phyloP scores from a whole-genome alignment of 306 rosid species.

The Rubus idaeus region DNA sequence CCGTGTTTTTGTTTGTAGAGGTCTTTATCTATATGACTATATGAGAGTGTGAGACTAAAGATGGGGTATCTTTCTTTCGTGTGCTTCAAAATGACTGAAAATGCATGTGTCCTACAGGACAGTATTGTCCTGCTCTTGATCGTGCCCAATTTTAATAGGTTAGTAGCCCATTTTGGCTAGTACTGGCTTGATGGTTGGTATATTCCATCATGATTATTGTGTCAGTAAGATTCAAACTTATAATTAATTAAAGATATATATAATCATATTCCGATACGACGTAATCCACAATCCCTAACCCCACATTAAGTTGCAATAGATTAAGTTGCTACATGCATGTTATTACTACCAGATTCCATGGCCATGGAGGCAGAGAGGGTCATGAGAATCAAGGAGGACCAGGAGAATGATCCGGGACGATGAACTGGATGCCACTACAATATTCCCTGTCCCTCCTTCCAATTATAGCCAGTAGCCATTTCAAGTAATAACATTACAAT shows the following conservation, averaged over 20 bases:
- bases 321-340: neutral
- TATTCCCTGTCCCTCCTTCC: neutral
- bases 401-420: conserved; percentile 10
- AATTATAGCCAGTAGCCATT: neutral
- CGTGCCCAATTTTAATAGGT: conserved; percentile 10
- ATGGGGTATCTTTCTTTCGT: no score
- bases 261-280: neutral
- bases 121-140: neutral
- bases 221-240: conserved; percentile 6
- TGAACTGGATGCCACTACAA: conserved; percentile 52
- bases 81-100: conserved; percentile 8
- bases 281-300: neutral
- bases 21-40: no score
- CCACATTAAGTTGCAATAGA: neutral
- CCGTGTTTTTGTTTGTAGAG: neutral
- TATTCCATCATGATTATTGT: neutral
- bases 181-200: neutral
- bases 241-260: neutral
- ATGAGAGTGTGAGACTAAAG: no score
- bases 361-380: conserved; percentile 16
- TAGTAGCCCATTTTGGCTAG: neutral
- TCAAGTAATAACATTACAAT: neutral
- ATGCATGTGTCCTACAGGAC: neutral
- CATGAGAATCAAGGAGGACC: conserved; percentile 15
- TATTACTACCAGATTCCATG: neutral